Evolutionary conservation across 495 filamentous ascomycete species (phyloP).

Genomic region (Neurospora sp.): DNA sequence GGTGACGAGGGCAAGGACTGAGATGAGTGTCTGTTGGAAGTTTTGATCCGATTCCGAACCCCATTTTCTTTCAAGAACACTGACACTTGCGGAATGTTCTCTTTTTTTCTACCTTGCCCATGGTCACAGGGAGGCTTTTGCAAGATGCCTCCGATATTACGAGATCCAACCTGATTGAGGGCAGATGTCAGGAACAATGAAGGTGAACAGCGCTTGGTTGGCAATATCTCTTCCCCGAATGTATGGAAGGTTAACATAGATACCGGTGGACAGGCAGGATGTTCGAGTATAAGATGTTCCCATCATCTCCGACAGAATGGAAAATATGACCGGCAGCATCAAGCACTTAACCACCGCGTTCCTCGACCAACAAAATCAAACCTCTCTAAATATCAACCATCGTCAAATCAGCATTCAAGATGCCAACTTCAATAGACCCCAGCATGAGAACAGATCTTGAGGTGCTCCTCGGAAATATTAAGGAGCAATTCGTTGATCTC

Average conservation of each 20-base stretch:
- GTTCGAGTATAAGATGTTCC: neutral
- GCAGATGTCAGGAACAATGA: neutral
- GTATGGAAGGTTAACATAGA: too few relatives aligned
- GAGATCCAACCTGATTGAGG: neutral
- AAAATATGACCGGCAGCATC: neutral
- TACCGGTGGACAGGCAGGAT: accelerated
- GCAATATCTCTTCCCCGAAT: neutral
- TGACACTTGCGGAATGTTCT: neutral
- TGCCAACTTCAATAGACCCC: too few relatives aligned
- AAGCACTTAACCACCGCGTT: neutral
- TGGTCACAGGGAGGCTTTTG: neutral
- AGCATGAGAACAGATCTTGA: too few relatives aligned
- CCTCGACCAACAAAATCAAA: neutral
- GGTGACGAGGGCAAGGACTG: neutral
- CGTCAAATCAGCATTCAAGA: too few relatives aligned
- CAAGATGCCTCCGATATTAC: neutral
- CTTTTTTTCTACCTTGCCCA: neutral
- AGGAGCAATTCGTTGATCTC: too few relatives aligned
- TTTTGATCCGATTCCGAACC: neutral
- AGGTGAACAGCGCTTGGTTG: neutral
- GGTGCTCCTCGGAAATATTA: too few relatives aligned
- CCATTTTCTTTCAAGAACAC: neutral
- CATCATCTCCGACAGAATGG: neutral
- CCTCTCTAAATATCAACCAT: too few relatives aligned
- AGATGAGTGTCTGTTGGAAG: neutral